Conservation (phyloP, 2,329 filamentous ascomycete species). For the Pseudocercospora ulei region DNA sequence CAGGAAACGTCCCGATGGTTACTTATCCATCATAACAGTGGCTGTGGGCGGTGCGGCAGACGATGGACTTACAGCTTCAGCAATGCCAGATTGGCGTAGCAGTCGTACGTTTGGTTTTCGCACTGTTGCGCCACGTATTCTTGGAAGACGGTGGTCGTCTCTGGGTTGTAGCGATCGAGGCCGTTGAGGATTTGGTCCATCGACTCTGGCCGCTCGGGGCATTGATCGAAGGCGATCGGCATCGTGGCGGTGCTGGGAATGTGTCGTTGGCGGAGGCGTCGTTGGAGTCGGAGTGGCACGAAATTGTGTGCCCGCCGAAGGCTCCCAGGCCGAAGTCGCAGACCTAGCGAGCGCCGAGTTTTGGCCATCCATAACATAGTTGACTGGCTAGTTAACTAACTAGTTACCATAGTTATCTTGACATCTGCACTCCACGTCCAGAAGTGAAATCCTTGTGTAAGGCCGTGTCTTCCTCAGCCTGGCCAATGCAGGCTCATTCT, state of each 20-base stretch:
- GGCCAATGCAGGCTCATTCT: background rate
- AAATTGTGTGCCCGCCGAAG: conserved; percentile 14
- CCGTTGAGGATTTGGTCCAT: conserved; percentile 92
- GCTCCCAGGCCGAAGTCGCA: background rate
- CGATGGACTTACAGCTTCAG: conserved; percentile 77
- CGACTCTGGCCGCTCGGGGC: conserved; percentile 81
- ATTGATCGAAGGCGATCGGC: conserved; percentile 64
- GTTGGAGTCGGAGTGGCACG: conserved; percentile 1
- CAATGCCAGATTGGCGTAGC: conserved; percentile 90
- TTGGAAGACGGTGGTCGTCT: conserved; percentile 88
- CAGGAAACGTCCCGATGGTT: conserved; percentile 84
- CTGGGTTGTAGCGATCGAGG: conserved; percentile 95
- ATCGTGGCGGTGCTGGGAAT: conserved; percentile 27
- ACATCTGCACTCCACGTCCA: too few species aligned
- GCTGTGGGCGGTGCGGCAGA: background rate
- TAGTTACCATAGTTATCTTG: too few species aligned
- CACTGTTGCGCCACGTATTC: conserved; percentile 91
- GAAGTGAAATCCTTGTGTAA: too few species aligned
- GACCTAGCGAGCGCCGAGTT: background rate
- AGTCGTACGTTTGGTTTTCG: conserved; percentile 87
- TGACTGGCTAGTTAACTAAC: too few species aligned
- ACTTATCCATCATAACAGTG: conserved; percentile 65
- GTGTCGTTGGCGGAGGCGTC: conserved; percentile 1
- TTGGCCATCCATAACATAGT: too few species aligned
- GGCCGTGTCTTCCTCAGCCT: background rate